Evolutionary conservation across 2,329 filamentous ascomycete species (phyloP).

Genomic region (Apiospora koreana): DNA sequence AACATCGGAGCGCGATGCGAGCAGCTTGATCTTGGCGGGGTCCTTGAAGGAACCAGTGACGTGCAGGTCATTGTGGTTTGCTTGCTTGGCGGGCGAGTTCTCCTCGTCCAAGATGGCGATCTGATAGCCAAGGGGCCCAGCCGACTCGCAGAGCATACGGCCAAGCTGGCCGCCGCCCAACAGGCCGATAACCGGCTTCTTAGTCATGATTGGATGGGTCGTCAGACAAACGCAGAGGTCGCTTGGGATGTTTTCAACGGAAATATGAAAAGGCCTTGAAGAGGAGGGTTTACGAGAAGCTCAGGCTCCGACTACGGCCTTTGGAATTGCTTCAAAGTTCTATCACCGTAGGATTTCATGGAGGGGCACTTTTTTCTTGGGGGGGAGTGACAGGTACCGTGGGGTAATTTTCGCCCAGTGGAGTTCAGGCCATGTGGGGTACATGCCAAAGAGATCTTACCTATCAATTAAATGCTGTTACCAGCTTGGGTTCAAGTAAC

Average conservation of each 20-base stretch:
- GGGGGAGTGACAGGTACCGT: not conserved
- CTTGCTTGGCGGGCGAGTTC: constrained; percentile 80
- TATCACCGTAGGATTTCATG: not conserved
- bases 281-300: not conserved
- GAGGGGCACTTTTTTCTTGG: not conserved
- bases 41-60: constrained; percentile 89
- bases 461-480: not conserved
- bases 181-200: constrained; percentile 1
- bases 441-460: not conserved
- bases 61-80: constrained; percentile 73
- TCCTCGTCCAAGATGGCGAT: constrained; percentile 78
- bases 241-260: not conserved
- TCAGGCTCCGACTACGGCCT: not conserved
- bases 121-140: constrained; percentile 70
- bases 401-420: not conserved
- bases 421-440: not conserved
- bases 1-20: constrained; percentile 77
- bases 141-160: constrained; percentile 92
- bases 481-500: not conserved
- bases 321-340: not conserved
- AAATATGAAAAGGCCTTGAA: not conserved
- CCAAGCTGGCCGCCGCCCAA: constrained; percentile 68
- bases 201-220: not conserved
- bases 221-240: not conserved
- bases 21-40: constrained; percentile 71